Evolutionary conservation across 176 grass and related monocot species (phyloP), one percentile per base, ranked within the genome.

Genomic region (Oryza nivara): DNA sequence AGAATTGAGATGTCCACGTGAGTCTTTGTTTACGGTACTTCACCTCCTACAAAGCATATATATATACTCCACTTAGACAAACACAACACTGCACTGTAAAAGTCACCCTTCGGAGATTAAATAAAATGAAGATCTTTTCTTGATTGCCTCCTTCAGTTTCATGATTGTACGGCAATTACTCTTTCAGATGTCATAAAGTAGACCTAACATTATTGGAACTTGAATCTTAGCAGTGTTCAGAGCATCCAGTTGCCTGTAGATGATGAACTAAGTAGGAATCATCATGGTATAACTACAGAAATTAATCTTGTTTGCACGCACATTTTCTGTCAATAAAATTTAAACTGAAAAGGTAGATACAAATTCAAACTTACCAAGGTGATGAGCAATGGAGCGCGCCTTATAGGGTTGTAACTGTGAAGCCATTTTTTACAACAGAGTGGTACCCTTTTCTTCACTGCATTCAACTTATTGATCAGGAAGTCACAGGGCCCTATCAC

Each of bases 331-430:
- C 49, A 23, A 69, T 48, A 61, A 48, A 70, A 64, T 54, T 3
- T 41, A 70, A 80, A 80, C 9, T 64, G 64, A 15, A 28, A 49
- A 49, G 26, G 19, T 61, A 6, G 52, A 26, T 23, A 15, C 30
- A 20, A 68, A 80, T 75, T 80, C 17, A 80, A 43, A 73, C 28
- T 80, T 81, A 81, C 71, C 77, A 52, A 1, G 65, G 38, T 65
- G 48, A 63, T 30, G 22, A 28, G 12, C 20, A 30, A 67, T 2
- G 3, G 14, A 9, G 20, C 47, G 60, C 46, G 63, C 44, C 61
- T 48, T 35, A 22, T 20, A 56, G 16, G 9, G 20, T 34, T 67
- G 41, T 11, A 70, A 20, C 16, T 68, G 11, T 60, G 23, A 35
- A 81, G 17, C 56, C 51, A 49, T 58, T 25, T 2, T 5, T 2